Conservation (phyloP, 2,329 filamentous ascomycete species). For the Fusarium setosum region DNA sequence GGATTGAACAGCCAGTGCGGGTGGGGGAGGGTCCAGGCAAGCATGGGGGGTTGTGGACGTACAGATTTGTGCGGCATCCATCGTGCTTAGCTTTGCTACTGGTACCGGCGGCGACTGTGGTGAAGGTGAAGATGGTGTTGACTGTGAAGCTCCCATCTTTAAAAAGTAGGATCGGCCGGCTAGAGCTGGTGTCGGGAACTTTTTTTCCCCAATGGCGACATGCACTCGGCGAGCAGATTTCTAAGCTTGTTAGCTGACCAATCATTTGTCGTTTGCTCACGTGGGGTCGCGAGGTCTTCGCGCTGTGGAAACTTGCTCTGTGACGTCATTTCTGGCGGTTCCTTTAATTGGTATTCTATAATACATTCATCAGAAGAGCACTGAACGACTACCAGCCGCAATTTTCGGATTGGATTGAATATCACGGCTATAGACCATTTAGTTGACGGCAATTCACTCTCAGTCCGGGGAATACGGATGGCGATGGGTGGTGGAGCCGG, state of each 20-base stretch:
- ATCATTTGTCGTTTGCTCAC: constrained; percentile 43
- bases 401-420: background rate
- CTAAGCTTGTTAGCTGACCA: constrained; percentile 46
- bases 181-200: constrained; percentile 10
- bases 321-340: constrained; percentile 46
- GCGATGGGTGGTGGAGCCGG: constrained; percentile 10
- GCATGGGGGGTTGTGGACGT: constrained; percentile 17
- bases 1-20: background rate
- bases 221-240: constrained; percentile 40
- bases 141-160: constrained; percentile 34
- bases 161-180: constrained; percentile 4
- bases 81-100: constrained; percentile 35
- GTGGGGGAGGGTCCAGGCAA: background rate
- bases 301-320: constrained; percentile 15
- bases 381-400: too few species aligned
- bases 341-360: background rate
- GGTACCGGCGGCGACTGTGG: background rate
- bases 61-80: constrained; percentile 48
- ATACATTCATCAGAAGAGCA: background rate
- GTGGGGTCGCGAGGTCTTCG: constrained; percentile 41
- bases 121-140: constrained; percentile 17
- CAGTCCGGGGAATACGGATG: constrained; percentile 10
- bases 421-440: background rate
- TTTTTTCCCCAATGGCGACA: constrained; percentile 39
- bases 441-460: background rate